Evolutionary conservation across 257 asterid genomes (phyloP).

Genomic region (Penstemon newberryi): DNA sequence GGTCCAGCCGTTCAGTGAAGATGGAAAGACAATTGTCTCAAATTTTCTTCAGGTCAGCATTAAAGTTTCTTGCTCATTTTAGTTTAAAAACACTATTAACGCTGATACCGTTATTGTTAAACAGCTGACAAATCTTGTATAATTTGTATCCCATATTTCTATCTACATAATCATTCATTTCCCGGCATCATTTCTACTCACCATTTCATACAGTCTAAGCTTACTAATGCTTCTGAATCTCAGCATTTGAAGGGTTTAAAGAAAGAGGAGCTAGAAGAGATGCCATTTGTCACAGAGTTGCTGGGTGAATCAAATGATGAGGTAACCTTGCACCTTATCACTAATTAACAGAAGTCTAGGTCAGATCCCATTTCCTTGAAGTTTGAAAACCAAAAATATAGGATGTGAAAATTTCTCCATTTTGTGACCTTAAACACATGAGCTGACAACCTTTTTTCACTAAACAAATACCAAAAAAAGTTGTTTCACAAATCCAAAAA

Average conservation of each 20-base stretch:
- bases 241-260: constrained; percentile 68
- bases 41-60: constrained; percentile 76
- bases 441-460: neutral
- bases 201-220: constrained; percentile 18
- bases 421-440: neutral
- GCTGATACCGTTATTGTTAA: constrained; percentile 6
- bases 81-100: constrained; percentile 15
- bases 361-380: constrained; percentile 4
- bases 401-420: neutral
- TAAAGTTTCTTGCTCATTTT: neutral
- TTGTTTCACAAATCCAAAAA: no score
- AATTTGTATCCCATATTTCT: constrained; percentile 11
- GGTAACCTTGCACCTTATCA: constrained; percentile 42
- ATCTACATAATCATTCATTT: neutral
- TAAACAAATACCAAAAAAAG: no score
- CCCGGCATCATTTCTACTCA: constrained; percentile 7
- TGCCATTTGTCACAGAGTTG: constrained; percentile 60
- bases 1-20: constrained; percentile 61
- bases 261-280: constrained; percentile 72
- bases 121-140: constrained; percentile 4
- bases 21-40: constrained; percentile 62
- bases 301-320: constrained; percentile 58
- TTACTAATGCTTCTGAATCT: constrained; percentile 28
- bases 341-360: constrained; percentile 24
- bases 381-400: neutral